phyloP scores from a whole-genome alignment of 805 yeast species.

The Candida bentonensis region DNA sequence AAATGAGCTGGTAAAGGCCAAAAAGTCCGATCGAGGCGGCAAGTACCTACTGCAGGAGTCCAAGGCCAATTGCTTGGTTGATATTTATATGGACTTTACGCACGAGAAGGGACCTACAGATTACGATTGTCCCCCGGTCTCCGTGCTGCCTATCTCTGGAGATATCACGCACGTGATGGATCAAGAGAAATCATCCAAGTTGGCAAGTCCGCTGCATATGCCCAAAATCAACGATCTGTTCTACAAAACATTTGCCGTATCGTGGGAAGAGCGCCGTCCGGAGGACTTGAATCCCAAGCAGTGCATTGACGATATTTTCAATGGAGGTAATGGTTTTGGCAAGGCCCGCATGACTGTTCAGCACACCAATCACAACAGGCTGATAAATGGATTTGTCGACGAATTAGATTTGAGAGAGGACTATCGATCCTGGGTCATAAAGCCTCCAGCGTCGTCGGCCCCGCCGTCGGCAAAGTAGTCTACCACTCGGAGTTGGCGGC shows the following conservation, averaged over 20 bases:
- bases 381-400: too few species aligned
- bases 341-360: slow-evolving; percentile 1
- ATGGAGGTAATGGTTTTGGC: slow-evolving; percentile 49
- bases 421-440: too few species aligned
- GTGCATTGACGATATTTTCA: slow-evolving; percentile 60
- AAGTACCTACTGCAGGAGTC: slow-evolving; percentile 57
- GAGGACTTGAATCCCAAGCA: slow-evolving; percentile 49
- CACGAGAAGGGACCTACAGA: slow-evolving; percentile 30
- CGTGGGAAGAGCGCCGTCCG: slow-evolving; percentile 46
- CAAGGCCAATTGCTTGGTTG: slow-evolving; percentile 50
- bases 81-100: slow-evolving; percentile 38
- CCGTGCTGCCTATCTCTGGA: slow-evolving; percentile 31
- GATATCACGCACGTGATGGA: slow-evolving; percentile 33
- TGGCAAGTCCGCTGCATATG: neutral
- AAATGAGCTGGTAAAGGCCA: slow-evolving; percentile 50
- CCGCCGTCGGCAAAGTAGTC: too few species aligned
- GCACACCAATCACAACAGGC: too few species aligned
- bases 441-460: too few species aligned
- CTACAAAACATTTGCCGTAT: slow-evolving; percentile 39
- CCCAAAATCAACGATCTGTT: slow-evolving; percentile 35
- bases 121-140: slow-evolving; percentile 26
- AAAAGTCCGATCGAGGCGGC: slow-evolving; percentile 38
- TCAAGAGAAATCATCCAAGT: slow-evolving; percentile 8
- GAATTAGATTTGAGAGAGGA: too few species aligned
- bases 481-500: too few species aligned